Percentiles rank a stretch among this genome's conserved stretches.
Evolutionary conservation across 2,329 filamentous ascomycete species (phyloP).

Genomic region (Pestalotiopsis sp.): DNA sequence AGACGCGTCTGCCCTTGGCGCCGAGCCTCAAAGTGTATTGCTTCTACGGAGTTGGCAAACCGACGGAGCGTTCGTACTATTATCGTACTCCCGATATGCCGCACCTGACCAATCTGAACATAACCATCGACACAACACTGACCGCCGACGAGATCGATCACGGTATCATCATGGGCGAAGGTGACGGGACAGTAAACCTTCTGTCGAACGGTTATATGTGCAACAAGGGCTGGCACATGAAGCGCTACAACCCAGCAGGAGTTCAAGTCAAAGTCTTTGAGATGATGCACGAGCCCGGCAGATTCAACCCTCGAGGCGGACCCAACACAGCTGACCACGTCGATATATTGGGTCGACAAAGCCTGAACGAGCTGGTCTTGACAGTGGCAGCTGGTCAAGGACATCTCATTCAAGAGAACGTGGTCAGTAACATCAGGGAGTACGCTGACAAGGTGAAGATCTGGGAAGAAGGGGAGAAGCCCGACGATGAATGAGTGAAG

Average conservation of each 20-base stretch:
- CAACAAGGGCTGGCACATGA: conserved; percentile 89
- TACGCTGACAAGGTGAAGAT: conserved; percentile 86
- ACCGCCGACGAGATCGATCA: conserved; percentile 70
- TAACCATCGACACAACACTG: conserved; percentile 70
- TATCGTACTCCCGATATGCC: conserved; percentile 74
- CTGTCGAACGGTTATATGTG: conserved; percentile 96
- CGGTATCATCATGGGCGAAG: conserved; percentile 93
- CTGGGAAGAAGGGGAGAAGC: conserved; percentile 59
- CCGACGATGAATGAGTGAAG: conserved; percentile 8
- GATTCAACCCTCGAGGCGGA: conserved; percentile 80
- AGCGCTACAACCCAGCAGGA: conserved; percentile 87
- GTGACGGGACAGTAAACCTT: conserved; percentile 94
- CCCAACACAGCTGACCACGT: conserved; percentile 85
- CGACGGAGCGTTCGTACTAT: conserved; percentile 90
- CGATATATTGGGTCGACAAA: conserved; percentile 88
- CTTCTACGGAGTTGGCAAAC: conserved; percentile 94
- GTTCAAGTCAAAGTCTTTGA: conserved; percentile 83
- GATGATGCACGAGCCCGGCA: conserved; percentile 95
- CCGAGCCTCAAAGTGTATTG: conserved; percentile 94
- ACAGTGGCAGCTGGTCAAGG: conserved; percentile 85
- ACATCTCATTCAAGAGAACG: conserved; percentile 73
- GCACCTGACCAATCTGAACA: conserved; percentile 66
- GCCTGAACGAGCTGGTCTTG: conserved; percentile 87
- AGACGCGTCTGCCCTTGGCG: conserved; percentile 82
- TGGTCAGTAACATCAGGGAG: conserved; percentile 78